Evolutionary conservation across 2,329 filamentous ascomycete genomes (phyloP).

Genomic region (Chaetoscypha palmicola): DNA sequence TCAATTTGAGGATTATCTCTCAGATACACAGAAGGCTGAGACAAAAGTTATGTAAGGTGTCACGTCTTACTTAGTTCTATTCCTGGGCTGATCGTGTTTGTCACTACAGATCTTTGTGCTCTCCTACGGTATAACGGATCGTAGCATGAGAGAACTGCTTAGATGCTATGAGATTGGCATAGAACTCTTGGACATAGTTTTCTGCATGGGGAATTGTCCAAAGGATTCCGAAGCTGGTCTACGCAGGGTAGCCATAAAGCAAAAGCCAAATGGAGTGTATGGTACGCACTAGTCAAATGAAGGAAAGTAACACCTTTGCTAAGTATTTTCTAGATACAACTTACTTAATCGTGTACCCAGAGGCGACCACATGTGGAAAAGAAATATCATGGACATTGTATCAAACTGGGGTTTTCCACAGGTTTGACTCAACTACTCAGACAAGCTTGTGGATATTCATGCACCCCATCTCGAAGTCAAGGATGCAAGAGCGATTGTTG

Average conservation of each 20-base stretch:
- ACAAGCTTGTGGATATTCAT: background rate
- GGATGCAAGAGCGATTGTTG: background rate
- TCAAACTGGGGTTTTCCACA: background rate
- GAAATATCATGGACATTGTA: background rate
- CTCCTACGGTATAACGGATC: background rate
- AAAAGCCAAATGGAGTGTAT: background rate
- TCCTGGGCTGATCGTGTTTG: background rate
- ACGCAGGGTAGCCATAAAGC: background rate
- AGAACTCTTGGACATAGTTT: background rate
- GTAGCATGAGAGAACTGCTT: background rate
- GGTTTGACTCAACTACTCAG: background rate
- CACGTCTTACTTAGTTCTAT: background rate
- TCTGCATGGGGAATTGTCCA: background rate
- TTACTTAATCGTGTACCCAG: background rate
- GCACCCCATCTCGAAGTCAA: background rate
- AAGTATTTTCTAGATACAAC: background rate
- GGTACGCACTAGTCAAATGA: background rate
- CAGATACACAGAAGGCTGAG: background rate
- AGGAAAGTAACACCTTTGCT: background rate
- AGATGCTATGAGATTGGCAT: background rate
- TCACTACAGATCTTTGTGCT: background rate
- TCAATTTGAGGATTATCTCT: background rate
- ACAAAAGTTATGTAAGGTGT: background rate
- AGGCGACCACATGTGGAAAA: background rate
- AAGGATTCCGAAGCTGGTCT: background rate